Conservation (phyloP, 805 yeast genomes). For the Yamadazyma laniorum region DNA sequence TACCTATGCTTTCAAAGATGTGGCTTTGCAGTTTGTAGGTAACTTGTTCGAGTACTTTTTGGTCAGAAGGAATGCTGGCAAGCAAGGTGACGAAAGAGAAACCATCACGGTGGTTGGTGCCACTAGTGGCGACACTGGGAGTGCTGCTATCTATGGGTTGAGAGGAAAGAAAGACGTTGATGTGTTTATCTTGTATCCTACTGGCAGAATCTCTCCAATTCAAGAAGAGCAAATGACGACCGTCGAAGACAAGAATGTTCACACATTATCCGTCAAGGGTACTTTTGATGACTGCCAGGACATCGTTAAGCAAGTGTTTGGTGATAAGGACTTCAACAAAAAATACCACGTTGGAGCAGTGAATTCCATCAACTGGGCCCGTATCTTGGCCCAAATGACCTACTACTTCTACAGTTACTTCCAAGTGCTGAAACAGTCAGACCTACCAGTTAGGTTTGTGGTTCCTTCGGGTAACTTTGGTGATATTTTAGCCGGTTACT, state of each 20-base stretch:
- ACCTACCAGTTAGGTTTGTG: conserved; percentile 65
- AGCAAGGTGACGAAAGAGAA: conserved; percentile 60
- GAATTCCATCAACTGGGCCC: conserved; percentile 98
- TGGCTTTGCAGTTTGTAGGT: conserved; percentile 97
- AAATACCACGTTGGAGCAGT: conserved; percentile 96
- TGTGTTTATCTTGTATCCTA: conserved; percentile 93
- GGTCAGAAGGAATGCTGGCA: conserved; percentile 62
- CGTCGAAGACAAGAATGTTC: conserved; percentile 87
- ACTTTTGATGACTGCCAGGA: conserved; percentile 99
- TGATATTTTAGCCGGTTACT: conserved; percentile 95
- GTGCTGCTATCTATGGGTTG: conserved; percentile 97
- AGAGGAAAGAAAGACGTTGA: conserved; percentile 97
- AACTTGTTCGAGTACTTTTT: conserved; percentile 92
- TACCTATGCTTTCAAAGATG: conserved; percentile 98
- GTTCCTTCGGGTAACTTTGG: conserved; percentile 99
- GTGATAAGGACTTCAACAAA: conserved; percentile 82
- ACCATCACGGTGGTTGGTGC: conserved; percentile 97
- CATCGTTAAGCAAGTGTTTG: conserved; percentile 88
- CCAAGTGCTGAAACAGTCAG: conserved; percentile 49
- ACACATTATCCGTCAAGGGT: conserved; percentile 91
- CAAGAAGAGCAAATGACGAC: conserved; percentile 99
- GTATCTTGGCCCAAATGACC: conserved; percentile 96
- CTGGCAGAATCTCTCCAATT: conserved; percentile 95
- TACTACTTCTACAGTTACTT: conserved; percentile 93
- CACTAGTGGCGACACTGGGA: conserved; percentile 98